Percentiles rank a stretch among this genome's conserved stretches.
Evolutionary conservation across 2,329 filamentous ascomycete species (phyloP).

Genomic region (Pseudogymnoascus sp.): DNA sequence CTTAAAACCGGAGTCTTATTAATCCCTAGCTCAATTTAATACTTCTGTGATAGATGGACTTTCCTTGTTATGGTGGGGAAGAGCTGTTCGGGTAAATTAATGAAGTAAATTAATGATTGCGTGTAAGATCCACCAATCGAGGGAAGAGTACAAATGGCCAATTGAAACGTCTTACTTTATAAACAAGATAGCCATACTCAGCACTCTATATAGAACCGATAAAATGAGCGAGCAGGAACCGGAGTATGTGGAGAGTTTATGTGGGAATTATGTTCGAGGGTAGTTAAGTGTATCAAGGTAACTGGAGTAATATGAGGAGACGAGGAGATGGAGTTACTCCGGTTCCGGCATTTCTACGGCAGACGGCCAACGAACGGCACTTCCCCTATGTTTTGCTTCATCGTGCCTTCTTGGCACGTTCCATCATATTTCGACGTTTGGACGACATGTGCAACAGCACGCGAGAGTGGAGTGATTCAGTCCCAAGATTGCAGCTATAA

Average conservation of each 20-base stretch:
- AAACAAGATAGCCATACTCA: background rate
- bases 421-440: background rate
- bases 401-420: background rate
- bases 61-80: background rate
- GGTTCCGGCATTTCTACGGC: background rate
- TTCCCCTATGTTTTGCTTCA: background rate
- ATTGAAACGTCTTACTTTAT: background rate
- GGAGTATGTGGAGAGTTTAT: background rate
- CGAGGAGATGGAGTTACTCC: background rate
- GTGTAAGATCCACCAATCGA: slow-evolving; percentile 6
- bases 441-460: background rate
- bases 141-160: background rate
- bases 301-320: background rate
- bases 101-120: background rate
- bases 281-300: background rate
- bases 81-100: background rate
- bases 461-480: background rate
- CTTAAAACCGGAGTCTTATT: background rate
- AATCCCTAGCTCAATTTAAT: slow-evolving; percentile 23
- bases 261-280: background rate
- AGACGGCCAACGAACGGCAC: background rate
- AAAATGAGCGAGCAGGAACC: background rate
- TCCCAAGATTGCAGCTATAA: background rate
- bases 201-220: background rate
- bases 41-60: slow-evolving; percentile 25